Percentiles rank a stretch among this genome's conserved stretches.
Conservation (phyloP, 225 moss, liverwort and hornwort species). For the Lunularia cruciata region DNA sequence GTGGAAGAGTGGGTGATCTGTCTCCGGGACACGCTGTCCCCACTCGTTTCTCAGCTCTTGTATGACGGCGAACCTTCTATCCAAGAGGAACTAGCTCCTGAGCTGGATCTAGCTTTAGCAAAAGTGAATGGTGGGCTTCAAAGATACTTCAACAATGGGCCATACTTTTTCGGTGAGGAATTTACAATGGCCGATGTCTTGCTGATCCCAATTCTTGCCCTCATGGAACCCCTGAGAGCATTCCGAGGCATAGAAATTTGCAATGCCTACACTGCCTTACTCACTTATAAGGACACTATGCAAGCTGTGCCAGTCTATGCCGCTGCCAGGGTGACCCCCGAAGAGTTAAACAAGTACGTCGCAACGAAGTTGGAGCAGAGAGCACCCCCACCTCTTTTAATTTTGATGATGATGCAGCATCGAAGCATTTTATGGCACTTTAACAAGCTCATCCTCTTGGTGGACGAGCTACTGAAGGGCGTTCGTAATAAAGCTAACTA, state of each 20-base stretch:
- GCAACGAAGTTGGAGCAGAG: constrained; percentile 73
- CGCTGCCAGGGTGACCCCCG: constrained; percentile 71
- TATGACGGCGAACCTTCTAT: constrained; percentile 78
- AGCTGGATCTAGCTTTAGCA: constrained; percentile 55
- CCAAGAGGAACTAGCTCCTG: constrained; percentile 53
- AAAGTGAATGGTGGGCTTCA: constrained; percentile 49
- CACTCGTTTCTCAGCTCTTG: constrained; percentile 54
- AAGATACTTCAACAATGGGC: constrained; percentile 39
- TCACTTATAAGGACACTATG: constrained; percentile 77
- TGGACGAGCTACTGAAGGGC: constrained; percentile 57
- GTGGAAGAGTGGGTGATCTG: constrained; percentile 69
- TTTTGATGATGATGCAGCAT: constrained; percentile 83
- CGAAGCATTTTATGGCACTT: constrained; percentile 90
- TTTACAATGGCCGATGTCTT: constrained; percentile 89
- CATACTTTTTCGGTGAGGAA: constrained; percentile 78
- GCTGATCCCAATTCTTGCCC: constrained; percentile 74
- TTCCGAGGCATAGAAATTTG: constrained; percentile 76
- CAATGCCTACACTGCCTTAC: constrained; percentile 48
- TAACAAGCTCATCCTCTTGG: constrained; percentile 61
- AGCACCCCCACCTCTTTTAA: constrained; percentile 72
- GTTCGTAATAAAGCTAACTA: constrained; percentile 45
- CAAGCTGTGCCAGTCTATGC: constrained; percentile 67
- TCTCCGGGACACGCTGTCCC: constrained; percentile 61
- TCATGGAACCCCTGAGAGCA: constrained; percentile 71
- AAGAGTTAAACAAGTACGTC: constrained; percentile 64